A percentile compares a stretch with the other conserved stretches of the same genome.
phyloP scores from a whole-genome alignment of 202 grass and related monocot species.

The Carex sylvatica region DNA sequence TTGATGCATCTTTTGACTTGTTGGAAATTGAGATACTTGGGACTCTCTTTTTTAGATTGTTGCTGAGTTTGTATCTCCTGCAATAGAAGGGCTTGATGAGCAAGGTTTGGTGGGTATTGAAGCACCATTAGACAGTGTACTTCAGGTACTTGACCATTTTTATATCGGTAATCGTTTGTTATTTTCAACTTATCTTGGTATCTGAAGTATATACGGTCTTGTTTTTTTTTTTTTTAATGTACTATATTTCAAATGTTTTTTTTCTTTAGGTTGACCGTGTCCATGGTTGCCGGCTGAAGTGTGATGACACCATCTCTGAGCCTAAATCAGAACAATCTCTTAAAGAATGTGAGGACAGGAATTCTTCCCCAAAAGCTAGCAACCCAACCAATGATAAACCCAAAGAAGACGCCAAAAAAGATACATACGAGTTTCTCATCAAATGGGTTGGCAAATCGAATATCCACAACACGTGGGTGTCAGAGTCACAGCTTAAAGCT shows the following conservation, averaged over 20 bases:
- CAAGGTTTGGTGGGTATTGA: conserved; percentile 23
- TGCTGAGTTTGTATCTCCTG: conserved; percentile 35
- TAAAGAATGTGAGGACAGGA: conserved; percentile 27
- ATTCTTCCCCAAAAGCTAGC: conserved; percentile 7
- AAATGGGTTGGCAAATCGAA: conserved; percentile 95
- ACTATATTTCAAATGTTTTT: not conserved
- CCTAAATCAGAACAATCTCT: conserved; percentile 38
- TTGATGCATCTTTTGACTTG: conserved; percentile 8
- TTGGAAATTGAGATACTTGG: conserved; percentile 20
- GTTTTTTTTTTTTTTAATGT: not conserved
- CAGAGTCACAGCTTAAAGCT: conserved; percentile 73
- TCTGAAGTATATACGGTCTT: not conserved
- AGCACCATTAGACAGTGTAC: conserved; percentile 3
- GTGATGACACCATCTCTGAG: conserved; percentile 32
- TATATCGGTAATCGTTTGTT: conserved; percentile 22
- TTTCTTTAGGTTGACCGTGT: conserved; percentile 84
- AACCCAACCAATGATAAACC: not conserved
- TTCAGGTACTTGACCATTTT: conserved; percentile 22
- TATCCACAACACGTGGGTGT: conserved; percentile 87
- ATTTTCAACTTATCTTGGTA: not conserved
- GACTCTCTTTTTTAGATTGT: conserved; percentile 26
- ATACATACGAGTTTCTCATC: conserved; percentile 72
- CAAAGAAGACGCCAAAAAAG: conserved; percentile 1
- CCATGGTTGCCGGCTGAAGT: conserved; percentile 68
- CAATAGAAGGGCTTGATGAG: conserved; percentile 42